Base-by-base conservation (phyloP, 1,139 yeast species). In the Suhomyces bokatorum region DNA sequence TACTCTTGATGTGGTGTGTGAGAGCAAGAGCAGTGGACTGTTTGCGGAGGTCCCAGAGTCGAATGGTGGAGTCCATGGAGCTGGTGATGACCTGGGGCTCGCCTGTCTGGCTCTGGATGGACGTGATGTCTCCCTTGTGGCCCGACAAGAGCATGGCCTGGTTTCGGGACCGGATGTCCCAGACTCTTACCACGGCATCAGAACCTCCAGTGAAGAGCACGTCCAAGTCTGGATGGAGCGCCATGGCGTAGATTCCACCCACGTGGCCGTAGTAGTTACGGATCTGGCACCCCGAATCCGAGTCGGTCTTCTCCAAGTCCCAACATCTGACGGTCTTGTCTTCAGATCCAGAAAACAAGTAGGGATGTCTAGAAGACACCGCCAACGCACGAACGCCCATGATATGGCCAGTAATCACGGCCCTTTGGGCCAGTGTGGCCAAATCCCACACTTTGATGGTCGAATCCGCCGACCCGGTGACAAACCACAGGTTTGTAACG, bases 281-380 rank as follows among this genome's bases (percentile, higher is more conserved):
- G 13, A 90, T 80, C 51, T 71, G 76, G 51, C 76, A 69, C 6
- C 79, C 79, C 24, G 69, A 62, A 1, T 66, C 54, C 1, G 88
- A 83, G 55, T 81, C 80, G 54, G 93, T 88, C 56, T 84, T 79
- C 63, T 93, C 98, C 56, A 95, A 71, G 67, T 95, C 99, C 97
- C 98, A 95, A 65, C 98, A 91, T 58, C 90, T 81, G n/a, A 90
- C 89, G 32, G 90, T 78, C 62, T 91, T 91, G 65, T 95, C 99
- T 60, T 93, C 98, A 32, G 97, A 87, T 24, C 95, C 95, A 10
- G 95, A 82, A 60, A 90, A 95, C 67, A 95, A 70, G 63, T 93
- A 93, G 0, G 98, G 97, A 57, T 82, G 89, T 46, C 87, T 70
- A 3, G 76, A 67, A 0, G 97, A 87, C 1, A 91, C 78, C 0